Evolutionary conservation across 768 basidiomycete species (phyloP).

Genomic region (Trametes sanguinea): DNA sequence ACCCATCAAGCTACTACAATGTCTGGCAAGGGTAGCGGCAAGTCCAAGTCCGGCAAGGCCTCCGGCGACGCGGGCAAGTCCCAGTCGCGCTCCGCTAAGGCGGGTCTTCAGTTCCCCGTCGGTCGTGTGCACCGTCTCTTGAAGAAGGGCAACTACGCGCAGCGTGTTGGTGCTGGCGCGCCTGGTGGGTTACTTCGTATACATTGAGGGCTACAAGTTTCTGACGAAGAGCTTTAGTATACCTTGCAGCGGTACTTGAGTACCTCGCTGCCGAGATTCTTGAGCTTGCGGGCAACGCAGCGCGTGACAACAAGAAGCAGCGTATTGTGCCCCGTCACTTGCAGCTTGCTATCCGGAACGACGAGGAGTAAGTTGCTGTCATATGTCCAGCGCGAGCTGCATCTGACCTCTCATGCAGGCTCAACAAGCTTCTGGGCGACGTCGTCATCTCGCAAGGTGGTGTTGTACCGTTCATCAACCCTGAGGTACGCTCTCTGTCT

Average conservation of each 20-base stretch:
- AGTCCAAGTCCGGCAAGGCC: slow-evolving; percentile 71
- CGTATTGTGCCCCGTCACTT: slow-evolving; percentile 96
- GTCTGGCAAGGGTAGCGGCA: slow-evolving; percentile 53
- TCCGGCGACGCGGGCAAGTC: slow-evolving; percentile 51
- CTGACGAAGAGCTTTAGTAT: slow-evolving; percentile 50
- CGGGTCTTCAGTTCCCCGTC: slow-evolving; percentile 86
- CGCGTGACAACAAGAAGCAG: slow-evolving; percentile 91
- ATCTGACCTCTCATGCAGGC: slow-evolving; percentile 36
- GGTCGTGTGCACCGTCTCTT: slow-evolving; percentile 91
- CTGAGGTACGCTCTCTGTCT: slow-evolving; percentile 41
- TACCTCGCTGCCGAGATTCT: slow-evolving; percentile 93
- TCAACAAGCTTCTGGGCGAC: slow-evolving; percentile 70
- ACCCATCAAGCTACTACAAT: slow-evolving; percentile 26
- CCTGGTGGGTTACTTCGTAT: slow-evolving; percentile 53
- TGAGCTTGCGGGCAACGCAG: slow-evolving; percentile 89
- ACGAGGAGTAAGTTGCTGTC: slow-evolving; percentile 67
- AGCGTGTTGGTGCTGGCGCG: slow-evolving; percentile 86
- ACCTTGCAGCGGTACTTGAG: slow-evolving; percentile 90
- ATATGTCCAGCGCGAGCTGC: slow-evolving; percentile 3
- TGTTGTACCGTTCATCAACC: slow-evolving; percentile 82
- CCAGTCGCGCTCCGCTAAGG: slow-evolving; percentile 71
- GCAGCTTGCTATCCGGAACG: slow-evolving; percentile 92
- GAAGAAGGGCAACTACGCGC: slow-evolving; percentile 84
- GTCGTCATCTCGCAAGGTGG: slow-evolving; percentile 97
- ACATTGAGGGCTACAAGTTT: background rate